These are phyloP conservation scores for Tillandsia leiboldiana DNA, from an alignment of 176 grass and related monocot species.

Conservation along the genomic window DNA sequence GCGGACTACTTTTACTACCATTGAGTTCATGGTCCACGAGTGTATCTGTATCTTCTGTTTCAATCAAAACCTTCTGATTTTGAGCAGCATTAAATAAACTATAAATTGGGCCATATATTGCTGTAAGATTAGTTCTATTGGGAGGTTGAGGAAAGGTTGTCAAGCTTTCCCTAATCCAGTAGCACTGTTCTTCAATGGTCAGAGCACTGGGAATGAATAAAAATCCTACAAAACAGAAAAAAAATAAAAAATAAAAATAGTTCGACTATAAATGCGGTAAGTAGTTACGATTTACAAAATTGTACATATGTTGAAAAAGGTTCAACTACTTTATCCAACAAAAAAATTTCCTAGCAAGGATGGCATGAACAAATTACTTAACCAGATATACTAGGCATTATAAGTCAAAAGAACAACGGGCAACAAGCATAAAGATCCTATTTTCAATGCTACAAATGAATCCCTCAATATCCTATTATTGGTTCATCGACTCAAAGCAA, in stretches of 20 bases:
- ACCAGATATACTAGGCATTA: too few species aligned
- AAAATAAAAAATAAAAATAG: conserved; percentile 13
- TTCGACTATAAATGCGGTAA: background rate
- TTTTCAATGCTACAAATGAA: too few species aligned
- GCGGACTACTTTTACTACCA: conserved; percentile 6
- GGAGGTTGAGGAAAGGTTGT: conserved; percentile 75
- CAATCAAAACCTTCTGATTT: conserved; percentile 47
- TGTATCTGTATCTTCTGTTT: conserved; percentile 25
- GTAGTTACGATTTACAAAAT: too few species aligned
- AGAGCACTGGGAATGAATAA: conserved; percentile 76
- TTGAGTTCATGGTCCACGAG: conserved; percentile 9
- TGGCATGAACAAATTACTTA: too few species aligned
- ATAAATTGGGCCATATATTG: conserved; percentile 56
- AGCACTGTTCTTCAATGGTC: conserved; percentile 54
- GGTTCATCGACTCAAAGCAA: too few species aligned
- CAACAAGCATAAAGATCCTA: too few species aligned
- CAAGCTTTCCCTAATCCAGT: conserved; percentile 80
- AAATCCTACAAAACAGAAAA: conserved; percentile 42
- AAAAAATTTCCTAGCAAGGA: too few species aligned
- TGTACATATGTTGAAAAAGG: too few species aligned
- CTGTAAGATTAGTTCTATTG: conserved; percentile 74
- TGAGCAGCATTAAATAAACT: conserved; percentile 48
- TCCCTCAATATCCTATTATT: too few species aligned
- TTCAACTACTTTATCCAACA: too few species aligned
- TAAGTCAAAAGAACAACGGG: too few species aligned